Conservation (phyloP, 345 rosid genomes). For the Hibiscus trionum region DNA sequence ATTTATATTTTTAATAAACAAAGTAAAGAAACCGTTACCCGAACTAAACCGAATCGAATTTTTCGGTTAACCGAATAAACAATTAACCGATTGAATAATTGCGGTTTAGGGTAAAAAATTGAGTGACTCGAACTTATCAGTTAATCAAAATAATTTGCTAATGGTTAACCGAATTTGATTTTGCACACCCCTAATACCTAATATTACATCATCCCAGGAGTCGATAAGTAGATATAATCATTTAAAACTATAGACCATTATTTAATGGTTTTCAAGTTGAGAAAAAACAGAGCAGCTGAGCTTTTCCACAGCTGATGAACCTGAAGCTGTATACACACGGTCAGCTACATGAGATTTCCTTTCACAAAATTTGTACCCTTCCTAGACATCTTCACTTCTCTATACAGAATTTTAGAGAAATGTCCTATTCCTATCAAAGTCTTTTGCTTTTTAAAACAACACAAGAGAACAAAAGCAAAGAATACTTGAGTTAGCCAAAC, state of each 20-base stretch:
- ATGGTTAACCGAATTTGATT: too few relatives aligned
- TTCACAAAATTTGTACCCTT: conserved; percentile 14
- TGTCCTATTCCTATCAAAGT: conserved; percentile 2
- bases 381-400: background rate
- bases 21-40: too few relatives aligned
- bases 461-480: background rate
- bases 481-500: conserved; percentile 7
- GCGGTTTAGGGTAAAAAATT: too few relatives aligned
- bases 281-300: background rate
- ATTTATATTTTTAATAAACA: too few relatives aligned
- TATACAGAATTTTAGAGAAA: conserved; percentile 16
- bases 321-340: conserved; percentile 20
- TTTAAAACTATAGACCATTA: background rate
- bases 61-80: too few relatives aligned
- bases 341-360: conserved; percentile 10
- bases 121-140: too few relatives aligned
- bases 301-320: conserved; percentile 1
- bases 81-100: too few relatives aligned
- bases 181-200: too few relatives aligned
- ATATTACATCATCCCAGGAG: too few relatives aligned
- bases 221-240: background rate
- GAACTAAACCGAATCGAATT: too few relatives aligned
- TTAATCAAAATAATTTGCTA: too few relatives aligned
- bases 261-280: background rate
- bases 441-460: background rate